Evolutionary conservation across 2,329 filamentous ascomycete genomes (phyloP), one percentile per base, ranked within the genome.

Genomic region (Pestalotiopsis sp.): DNA sequence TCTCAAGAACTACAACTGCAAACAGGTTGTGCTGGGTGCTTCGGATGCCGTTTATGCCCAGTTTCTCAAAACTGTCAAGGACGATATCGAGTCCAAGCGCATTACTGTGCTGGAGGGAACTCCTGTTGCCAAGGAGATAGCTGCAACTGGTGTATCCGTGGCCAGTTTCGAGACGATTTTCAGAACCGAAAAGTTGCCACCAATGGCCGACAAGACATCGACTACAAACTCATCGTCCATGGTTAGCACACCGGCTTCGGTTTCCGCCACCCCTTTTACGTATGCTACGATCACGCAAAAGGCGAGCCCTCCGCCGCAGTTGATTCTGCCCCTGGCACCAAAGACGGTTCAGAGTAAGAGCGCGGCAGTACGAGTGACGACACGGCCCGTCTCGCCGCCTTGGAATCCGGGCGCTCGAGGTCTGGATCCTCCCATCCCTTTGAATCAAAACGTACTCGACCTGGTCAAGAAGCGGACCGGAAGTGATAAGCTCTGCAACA

Each of bases 11-110:
- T 78, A 83, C 71, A 90, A 89, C 74, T 91, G 89, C 81, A 88
- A 85, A 74, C 85, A 89, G 72, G 82, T 91, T 62, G 77, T 91
- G 41, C 80, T 91, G 45, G 90, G 89, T 60, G 83, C 90, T 64
- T 90, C 88, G 1, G 88, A 91, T 74, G 82, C 87, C 31, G 84
- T 85, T 7, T 91, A 91, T 73, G 87, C 86, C 4, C 84, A 88
- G 9, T 88, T 90, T 71, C 77, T 91, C 23, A 84, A 88, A 72
- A 84, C 88, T 69, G 78, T 90, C 3, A 78, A 86, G 27, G 79
- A 81, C 59, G 84, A 88, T 49, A 78, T 83, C 12, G 72, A 75
- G 7, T 79, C 76, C 25, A 81, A 80, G 25, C 84, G 84, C 66
- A 79, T 90, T 68, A 84, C 82, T 60, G 80, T 91, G 25, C 78